These are phyloP conservation scores for Jamesozyma spencerorum DNA, from an alignment of 805 yeast species.

Conservation along the genomic window DNA sequence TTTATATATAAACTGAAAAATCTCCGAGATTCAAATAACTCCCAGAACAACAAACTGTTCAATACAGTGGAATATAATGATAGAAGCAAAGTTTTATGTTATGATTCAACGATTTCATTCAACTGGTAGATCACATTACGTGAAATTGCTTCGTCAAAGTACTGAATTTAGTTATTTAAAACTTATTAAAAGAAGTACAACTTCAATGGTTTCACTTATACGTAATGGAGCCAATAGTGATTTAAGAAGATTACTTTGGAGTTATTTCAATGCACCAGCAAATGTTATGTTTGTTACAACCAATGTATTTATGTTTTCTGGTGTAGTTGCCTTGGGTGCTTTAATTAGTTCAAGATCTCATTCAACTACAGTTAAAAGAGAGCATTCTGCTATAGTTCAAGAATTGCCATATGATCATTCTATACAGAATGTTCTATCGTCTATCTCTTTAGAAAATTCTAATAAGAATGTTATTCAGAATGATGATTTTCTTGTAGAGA, in stretches of 20 bases:
- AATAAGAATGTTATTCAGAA: background rate
- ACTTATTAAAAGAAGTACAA: background rate
- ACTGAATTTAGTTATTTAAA: background rate
- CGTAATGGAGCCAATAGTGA: background rate
- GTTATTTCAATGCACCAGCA: conserved; percentile 33
- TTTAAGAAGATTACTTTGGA: conserved; percentile 23
- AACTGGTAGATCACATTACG: no score
- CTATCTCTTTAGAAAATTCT: no score
- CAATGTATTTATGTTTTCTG: conserved; percentile 29
- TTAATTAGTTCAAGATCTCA: conserved; percentile 11
- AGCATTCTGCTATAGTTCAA: background rate
- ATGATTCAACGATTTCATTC: no score
- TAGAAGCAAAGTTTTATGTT: no score
- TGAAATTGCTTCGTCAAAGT: background rate
- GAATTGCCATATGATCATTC: no score
- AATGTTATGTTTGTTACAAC: conserved; percentile 32
- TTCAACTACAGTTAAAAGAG: no score
- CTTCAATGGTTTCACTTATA: conserved; percentile 1
- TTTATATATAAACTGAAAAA: no score
- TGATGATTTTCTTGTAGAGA: background rate
- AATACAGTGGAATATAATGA: no score
- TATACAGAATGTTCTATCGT: background rate
- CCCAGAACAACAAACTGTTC: no score
- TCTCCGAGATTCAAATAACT: no score
- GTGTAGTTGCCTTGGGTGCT: conserved; percentile 28